Conservation (phyloP, 2,329 filamentous ascomycete genomes). For the Teratosphaeria nubilosa region DNA sequence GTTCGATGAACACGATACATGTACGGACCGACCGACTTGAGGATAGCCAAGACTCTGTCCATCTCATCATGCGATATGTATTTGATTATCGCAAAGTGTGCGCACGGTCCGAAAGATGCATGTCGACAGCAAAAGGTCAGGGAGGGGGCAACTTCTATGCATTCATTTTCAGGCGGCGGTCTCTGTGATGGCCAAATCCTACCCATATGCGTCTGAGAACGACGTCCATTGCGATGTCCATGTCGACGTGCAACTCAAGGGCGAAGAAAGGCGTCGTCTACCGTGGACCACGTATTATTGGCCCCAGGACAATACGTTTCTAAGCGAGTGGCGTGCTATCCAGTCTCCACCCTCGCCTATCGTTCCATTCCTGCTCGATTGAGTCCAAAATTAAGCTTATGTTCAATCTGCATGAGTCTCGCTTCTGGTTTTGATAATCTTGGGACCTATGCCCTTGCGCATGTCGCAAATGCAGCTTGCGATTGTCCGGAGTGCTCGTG, state of each 20-base stretch:
- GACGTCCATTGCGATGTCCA: not conserved
- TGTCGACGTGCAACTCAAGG: not conserved
- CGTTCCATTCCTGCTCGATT: not conserved
- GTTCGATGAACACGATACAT: too few relatives aligned
- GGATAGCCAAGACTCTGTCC: too few relatives aligned
- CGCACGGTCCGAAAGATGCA: too few relatives aligned
- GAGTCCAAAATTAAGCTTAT: not conserved
- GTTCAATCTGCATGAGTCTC: not conserved
- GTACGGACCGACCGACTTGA: too few relatives aligned
- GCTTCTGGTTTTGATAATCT: not conserved
- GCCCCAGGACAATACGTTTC: not conserved
- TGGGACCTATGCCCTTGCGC: not conserved
- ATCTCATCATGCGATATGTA: too few relatives aligned
- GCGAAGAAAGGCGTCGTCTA: too few relatives aligned
- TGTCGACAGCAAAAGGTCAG: too few relatives aligned
- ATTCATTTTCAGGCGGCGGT: too few relatives aligned
- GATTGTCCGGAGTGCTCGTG: too few relatives aligned
- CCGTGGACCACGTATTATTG: not conserved
- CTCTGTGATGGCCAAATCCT: too few relatives aligned
- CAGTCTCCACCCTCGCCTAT: not conserved
- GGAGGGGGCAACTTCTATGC: too few relatives aligned
- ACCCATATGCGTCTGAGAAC: not conserved
- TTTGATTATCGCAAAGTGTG: too few relatives aligned
- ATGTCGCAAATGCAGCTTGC: not conserved
- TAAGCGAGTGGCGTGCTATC: not conserved